Evolutionary conservation across 108 stramenopile genomes (phyloP).

Genomic region (Epithemia pelagica): DNA sequence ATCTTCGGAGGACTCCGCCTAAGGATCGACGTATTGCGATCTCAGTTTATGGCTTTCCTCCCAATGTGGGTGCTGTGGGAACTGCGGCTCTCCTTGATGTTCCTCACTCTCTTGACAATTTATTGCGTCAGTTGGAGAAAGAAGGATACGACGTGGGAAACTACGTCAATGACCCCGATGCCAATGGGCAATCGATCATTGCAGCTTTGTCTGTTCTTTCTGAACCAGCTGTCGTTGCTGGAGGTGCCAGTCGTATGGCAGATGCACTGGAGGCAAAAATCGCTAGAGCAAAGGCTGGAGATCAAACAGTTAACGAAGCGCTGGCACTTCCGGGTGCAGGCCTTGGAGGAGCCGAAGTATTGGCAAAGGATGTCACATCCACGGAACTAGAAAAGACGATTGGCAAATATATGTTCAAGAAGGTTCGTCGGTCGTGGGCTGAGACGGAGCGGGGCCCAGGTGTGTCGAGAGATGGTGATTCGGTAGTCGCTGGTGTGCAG

Average conservation of each 20-base stretch:
- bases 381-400: slow-evolving; percentile 60
- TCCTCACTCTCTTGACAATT: slow-evolving; percentile 50
- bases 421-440: slow-evolving; percentile 62
- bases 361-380: slow-evolving; percentile 35
- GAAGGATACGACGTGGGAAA: slow-evolving; percentile 74
- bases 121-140: slow-evolving; percentile 41
- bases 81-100: slow-evolving; percentile 85
- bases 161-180: slow-evolving; percentile 40
- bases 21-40: slow-evolving; percentile 52
- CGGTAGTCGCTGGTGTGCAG: slow-evolving; percentile 73
- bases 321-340: slow-evolving; percentile 50
- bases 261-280: slow-evolving; percentile 40
- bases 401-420: slow-evolving; percentile 69
- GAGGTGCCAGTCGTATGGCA: slow-evolving; percentile 48
- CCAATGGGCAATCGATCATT: slow-evolving; percentile 37
- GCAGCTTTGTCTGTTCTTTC: slow-evolving; percentile 32
- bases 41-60: slow-evolving; percentile 81
- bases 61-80: slow-evolving; percentile 84
- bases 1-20: slow-evolving; percentile 44
- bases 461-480: slow-evolving; percentile 47
- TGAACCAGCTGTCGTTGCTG: slow-evolving; percentile 49
- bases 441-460: slow-evolving; percentile 60
- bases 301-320: slow-evolving; percentile 45
- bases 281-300: slow-evolving; percentile 42
- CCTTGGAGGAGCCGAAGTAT: slow-evolving; percentile 54